A percentile compares a stretch with the other conserved stretches of the same genome.
These are phyloP conservation scores for Closterium sp. DNA, from an alignment of 139 green algal genomes.

Conservation along the genomic window DNA sequence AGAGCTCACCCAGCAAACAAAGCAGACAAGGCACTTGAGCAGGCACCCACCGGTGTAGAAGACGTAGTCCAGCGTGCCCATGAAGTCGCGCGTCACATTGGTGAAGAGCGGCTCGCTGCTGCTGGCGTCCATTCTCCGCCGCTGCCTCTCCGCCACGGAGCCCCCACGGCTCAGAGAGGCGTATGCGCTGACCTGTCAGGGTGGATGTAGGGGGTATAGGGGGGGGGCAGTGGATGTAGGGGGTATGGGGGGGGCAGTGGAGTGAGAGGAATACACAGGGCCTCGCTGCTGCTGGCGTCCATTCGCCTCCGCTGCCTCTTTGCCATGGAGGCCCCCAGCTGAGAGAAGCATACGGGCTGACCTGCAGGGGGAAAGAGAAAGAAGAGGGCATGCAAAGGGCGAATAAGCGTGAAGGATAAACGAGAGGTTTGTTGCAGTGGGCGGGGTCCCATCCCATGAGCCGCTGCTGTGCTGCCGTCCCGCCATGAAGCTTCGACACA, in stretches of 20 bases:
- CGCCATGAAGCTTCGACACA: too few relatives aligned
- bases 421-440: too few relatives aligned
- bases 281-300: too few relatives aligned
- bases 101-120: slow-evolving; percentile 73
- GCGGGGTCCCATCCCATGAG: too few relatives aligned
- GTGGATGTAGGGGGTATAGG: neutral
- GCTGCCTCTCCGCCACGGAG: slow-evolving; percentile 20
- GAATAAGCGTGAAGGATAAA: too few relatives aligned
- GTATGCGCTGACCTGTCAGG: slow-evolving; percentile 43
- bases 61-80: slow-evolving; percentile 94
- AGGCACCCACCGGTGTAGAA: slow-evolving; percentile 77
- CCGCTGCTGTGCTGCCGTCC: too few relatives aligned
- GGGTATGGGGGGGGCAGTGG: neutral
- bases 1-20: too few relatives aligned
- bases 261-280: neutral
- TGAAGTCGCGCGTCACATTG: slow-evolving; percentile 84
- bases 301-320: too few relatives aligned
- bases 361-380: too few relatives aligned
- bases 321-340: too few relatives aligned
- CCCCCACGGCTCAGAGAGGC: slow-evolving; percentile 16
- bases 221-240: neutral
- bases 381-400: neutral
- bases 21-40: too few relatives aligned
- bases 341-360: too few relatives aligned
- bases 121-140: slow-evolving; percentile 43